Base-by-base conservation (phyloP, 2,329 filamentous ascomycete species). In the Nigrospora oryzae region DNA sequence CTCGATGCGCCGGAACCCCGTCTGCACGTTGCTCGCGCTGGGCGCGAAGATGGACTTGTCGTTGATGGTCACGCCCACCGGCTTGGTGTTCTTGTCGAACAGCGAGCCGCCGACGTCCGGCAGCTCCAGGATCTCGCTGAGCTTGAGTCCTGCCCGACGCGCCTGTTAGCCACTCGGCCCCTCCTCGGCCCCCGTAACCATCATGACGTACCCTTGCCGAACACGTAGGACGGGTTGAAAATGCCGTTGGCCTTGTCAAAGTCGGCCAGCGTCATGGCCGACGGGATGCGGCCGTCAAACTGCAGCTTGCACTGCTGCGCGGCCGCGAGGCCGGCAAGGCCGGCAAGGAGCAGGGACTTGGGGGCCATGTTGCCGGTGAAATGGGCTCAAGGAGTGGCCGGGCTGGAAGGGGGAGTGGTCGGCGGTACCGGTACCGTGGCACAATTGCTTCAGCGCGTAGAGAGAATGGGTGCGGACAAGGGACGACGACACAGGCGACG, bases 11-110 rank as follows among this genome's bases (percentile, higher is more conserved):
- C 79, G 71, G 65, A 83, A 83, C 16, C 79, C 79, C 3, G 62
- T 62, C 60, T 83, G 79, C 40, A 69, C 57, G 52, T 73, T 70
- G 53, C 66, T 56, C 15, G 63, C 53, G 51, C 63, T 67, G 31
- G 69, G 69, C n/a, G 65, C 64, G 61, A 83, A 83, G 59, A 83
- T 80, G 52, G 75, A 79, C 47, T 69, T 53, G 58, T 82, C 78
- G 23, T 40, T 46, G 35, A n/a, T 17, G 17, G 14, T 36, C 35
- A 36, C n/a, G n/a, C 17, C n/a, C 35, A 36, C 17, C 6, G 35
- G 35, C 6, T n/a, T n/a, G 17, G 14, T 36, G 35, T 7, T 13
- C 35, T n/a, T 36, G 17, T 17, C 23, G 8, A 28, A 28, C 35
- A 36, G 17, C 35, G 35, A 36, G 5, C n/a, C 14, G 14, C 17